Conservation (phyloP, 129 eudicot genomes). For the Logfia minima region DNA sequence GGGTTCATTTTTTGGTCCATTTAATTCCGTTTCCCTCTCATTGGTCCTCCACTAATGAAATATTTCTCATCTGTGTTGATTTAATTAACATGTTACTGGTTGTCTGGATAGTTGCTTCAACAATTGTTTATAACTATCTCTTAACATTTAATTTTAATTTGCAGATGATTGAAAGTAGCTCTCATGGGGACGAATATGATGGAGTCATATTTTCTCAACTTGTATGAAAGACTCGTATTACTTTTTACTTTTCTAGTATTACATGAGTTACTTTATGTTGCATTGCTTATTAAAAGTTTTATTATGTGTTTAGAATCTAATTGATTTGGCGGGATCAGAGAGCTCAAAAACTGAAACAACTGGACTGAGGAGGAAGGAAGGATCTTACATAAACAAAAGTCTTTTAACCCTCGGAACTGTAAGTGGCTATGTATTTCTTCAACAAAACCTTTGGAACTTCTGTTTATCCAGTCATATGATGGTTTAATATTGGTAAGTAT, state of each 20-base stretch:
- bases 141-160: conserved; percentile 25
- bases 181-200: conserved; percentile 92
- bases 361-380: conserved; percentile 95
- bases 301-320: conserved; percentile 47
- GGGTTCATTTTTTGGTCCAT: background rate
- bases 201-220: conserved; percentile 97
- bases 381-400: conserved; percentile 97
- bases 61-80: background rate
- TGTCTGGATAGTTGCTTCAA: conserved; percentile 5
- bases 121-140: conserved; percentile 5
- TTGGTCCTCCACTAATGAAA: background rate
- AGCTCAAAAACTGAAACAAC: conserved; percentile 99
- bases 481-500: conserved; percentile 13
- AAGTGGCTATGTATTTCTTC: conserved; percentile 31
- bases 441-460: conserved; percentile 5
- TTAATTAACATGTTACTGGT: conserved; percentile 6
- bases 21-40: background rate
- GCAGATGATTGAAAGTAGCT: conserved; percentile 98
- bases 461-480: conserved; percentile 16
- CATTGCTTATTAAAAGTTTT: conserved; percentile 6
- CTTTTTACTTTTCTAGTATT: background rate
- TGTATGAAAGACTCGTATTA: conserved; percentile 39
- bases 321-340: conserved; percentile 98
- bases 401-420: conserved; percentile 98
- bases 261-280: background rate